These are phyloP conservation scores for Mucor piriformis DNA, from an alignment of 371 early-diverging fungal species.

Conservation along the genomic window DNA sequence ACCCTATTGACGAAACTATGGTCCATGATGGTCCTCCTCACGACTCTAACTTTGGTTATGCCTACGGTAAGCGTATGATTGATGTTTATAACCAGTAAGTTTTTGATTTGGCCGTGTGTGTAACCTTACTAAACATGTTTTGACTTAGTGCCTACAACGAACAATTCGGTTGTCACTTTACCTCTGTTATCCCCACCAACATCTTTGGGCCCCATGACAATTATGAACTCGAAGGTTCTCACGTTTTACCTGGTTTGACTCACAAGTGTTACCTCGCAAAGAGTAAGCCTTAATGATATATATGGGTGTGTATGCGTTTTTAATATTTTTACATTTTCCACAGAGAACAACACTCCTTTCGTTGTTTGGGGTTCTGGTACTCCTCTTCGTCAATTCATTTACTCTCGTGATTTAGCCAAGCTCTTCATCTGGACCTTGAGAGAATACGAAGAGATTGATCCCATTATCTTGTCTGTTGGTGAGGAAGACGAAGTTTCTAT, in stretches of 20 bases:
- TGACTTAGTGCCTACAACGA: slow-evolving; percentile 70
- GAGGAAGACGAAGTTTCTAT: slow-evolving; percentile 85
- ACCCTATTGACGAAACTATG: slow-evolving; percentile 91
- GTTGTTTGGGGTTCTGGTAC: slow-evolving; percentile 79
- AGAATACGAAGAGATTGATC: slow-evolving; percentile 80
- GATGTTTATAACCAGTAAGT: slow-evolving; percentile 83
- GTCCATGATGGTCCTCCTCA: slow-evolving; percentile 89
- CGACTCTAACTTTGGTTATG: slow-evolving; percentile 88
- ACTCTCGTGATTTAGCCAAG: slow-evolving; percentile 82
- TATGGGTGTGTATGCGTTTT: not conserved
- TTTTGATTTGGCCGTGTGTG: not conserved
- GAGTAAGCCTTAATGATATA: slow-evolving; percentile 36
- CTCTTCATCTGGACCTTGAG: slow-evolving; percentile 84
- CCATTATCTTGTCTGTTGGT: slow-evolving; percentile 83
- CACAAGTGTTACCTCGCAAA: slow-evolving; percentile 88
- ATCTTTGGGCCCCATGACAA: slow-evolving; percentile 89
- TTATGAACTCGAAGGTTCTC: slow-evolving; percentile 81
- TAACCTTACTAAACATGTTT: not conserved
- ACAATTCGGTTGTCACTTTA: slow-evolving; percentile 83
- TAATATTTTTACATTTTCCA: not conserved
- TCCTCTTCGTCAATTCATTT: slow-evolving; percentile 89
- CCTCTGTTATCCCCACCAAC: slow-evolving; percentile 87
- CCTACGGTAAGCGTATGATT: slow-evolving; percentile 86
- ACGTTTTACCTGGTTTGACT: slow-evolving; percentile 85
- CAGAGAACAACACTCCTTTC: slow-evolving; percentile 77